A percentile compares a stretch with the other conserved stretches of the same genome.
Conservation (phyloP, 352 stramenopile species). For the Globisporangium splendens region DNA sequence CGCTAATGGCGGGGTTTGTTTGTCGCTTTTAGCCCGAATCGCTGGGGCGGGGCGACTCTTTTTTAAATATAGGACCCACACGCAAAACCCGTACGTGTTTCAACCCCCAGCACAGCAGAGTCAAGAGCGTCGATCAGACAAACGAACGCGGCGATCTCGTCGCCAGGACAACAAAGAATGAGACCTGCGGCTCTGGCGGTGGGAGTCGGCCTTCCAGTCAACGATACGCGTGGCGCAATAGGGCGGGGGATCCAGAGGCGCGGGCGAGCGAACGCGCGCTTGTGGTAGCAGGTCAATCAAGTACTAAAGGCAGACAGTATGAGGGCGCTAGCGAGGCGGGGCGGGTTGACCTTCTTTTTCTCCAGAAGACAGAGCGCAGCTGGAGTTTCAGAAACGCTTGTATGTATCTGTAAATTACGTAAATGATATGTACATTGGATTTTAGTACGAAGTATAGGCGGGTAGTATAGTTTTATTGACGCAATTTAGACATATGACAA, state of each 20-base stretch:
- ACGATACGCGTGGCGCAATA: not conserved
- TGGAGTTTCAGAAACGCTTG: not conserved
- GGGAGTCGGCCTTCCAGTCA: no score
- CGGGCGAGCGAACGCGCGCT: not conserved
- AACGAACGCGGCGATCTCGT: no score
- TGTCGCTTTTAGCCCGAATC: no score
- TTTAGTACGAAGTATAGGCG: not conserved
- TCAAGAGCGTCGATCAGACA: no score
- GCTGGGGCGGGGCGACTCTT: not conserved
- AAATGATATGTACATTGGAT: not conserved
- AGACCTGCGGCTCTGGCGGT: no score
- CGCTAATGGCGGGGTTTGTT: no score
- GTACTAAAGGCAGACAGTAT: not conserved
- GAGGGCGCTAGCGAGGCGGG: no score
- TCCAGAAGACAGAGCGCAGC: not conserved
- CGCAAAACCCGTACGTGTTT: not conserved
- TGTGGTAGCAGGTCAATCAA: not conserved
- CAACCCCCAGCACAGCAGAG: no score
- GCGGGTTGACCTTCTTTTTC: slow-evolving; percentile 1
- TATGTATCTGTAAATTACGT: not conserved
- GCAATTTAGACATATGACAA: not conserved
- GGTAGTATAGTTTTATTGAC: not conserved
- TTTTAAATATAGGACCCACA: not conserved
- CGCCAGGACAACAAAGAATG: no score
- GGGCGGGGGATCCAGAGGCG: not conserved